Base-by-base conservation (phyloP, 2,329 filamentous ascomycete species). In the Fusarium sp. region DNA sequence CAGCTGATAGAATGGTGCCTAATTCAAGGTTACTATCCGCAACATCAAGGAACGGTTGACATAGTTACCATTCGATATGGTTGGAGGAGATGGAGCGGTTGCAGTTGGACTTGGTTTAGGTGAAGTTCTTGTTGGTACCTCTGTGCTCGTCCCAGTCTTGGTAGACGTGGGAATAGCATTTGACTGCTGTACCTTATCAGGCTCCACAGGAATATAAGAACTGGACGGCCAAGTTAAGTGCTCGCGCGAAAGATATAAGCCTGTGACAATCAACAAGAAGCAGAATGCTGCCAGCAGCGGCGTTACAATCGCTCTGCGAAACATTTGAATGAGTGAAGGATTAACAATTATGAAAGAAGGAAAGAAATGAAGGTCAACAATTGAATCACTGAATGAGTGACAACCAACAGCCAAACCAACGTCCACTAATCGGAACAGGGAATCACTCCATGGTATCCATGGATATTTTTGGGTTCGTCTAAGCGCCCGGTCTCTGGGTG, bases 1-100 rank as follows among this genome's bases (percentile, higher is more conserved):
- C 54, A 11, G 70, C 57, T 1, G 66, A 59, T 6, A 76, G 54
- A 32, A 69, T 47, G 8, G 6, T 84, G 75, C 1, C 82, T 83
- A 15, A 2, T 71, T 22, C n/a, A 43, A 72, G 6, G 64, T 38
- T 27, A 30, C 5, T 8, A 4, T 20, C 0, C 9, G 7, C 3
- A 7, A 4, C 4, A 8, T 5, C 12, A 12, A 2, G 2, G 1
- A 38, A 8, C 34, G 14, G 8, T 5, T 5, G 16, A 5, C 11
- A 5, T 30, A 30, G 9, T 43, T 40, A 66, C 71, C 70, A 32
- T 73, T 54, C 46, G 32, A 40, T 12, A 73, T 66, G 6, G 25
- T 25, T 2, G 38, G 43, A 20, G 57, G 25, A 11, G 47, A 29
- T 8, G 12, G 18, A 38, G 18, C 34, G 10, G 27, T 44, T 20